phyloP scores from a whole-genome alignment of 495 filamentous ascomycete species.

The Aspergillus indologenus region DNA sequence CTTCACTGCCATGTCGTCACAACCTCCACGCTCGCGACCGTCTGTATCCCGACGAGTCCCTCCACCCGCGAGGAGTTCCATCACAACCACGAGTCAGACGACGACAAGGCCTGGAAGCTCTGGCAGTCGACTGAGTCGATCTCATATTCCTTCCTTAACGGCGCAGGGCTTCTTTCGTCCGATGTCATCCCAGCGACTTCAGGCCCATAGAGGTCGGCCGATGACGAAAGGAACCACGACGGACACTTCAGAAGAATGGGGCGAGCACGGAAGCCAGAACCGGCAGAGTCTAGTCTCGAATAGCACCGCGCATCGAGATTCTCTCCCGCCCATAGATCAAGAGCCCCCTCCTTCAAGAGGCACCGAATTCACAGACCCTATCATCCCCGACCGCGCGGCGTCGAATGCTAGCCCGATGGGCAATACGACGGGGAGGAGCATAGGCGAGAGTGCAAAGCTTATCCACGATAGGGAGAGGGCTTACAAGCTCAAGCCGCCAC shows the following conservation, averaged over 20 bases:
- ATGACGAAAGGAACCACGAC: slow-evolving; percentile 39
- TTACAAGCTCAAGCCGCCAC: slow-evolving; percentile 49
- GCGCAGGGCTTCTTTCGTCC: slow-evolving; percentile 91
- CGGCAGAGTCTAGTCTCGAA: slow-evolving; percentile 48
- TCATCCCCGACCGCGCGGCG: slow-evolving; percentile 61
- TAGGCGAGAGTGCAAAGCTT: slow-evolving; percentile 71
- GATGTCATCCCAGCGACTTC: slow-evolving; percentile 93
- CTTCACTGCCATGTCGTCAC: slow-evolving; percentile 37
- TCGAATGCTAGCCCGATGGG: slow-evolving; percentile 72
- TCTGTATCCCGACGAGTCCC: slow-evolving; percentile 51
- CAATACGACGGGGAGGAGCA: slow-evolving; percentile 60
- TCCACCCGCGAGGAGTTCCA: slow-evolving; percentile 37
- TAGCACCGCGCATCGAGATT: slow-evolving; percentile 38
- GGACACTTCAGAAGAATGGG: slow-evolving; percentile 41
- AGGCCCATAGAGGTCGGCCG: slow-evolving; percentile 75
- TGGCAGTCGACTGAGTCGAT: slow-evolving; percentile 71
- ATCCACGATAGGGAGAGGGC: slow-evolving; percentile 55
- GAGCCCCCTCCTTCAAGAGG: slow-evolving; percentile 70
- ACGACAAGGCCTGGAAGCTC: slow-evolving; percentile 59
- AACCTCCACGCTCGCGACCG: slow-evolving; percentile 42
- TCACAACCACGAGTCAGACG: slow-evolving; percentile 33
- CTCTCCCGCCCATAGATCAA: slow-evolving; percentile 46
- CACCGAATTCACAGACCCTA: slow-evolving; percentile 71
- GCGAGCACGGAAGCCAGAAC: slow-evolving; percentile 46
- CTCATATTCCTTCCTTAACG: slow-evolving; percentile 85